These are phyloP conservation scores for Candida germanica DNA, from an alignment of 805 yeast species.

Conservation along the genomic window DNA sequence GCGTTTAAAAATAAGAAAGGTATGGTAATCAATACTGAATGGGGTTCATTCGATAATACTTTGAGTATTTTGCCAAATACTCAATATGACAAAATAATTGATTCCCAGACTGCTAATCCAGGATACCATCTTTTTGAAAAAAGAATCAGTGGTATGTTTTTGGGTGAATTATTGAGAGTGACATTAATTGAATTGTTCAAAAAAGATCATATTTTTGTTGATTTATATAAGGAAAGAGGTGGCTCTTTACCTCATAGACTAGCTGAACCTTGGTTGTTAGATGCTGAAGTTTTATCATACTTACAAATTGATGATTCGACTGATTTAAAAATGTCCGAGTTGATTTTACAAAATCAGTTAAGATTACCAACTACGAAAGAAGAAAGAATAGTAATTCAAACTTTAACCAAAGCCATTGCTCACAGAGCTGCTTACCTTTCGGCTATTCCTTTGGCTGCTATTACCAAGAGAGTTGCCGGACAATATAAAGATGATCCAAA, in stretches of 20 bases:
- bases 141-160: conserved; percentile 86
- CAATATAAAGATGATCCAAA: conserved; percentile 46
- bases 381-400: conserved; percentile 74
- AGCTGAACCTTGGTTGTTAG: conserved; percentile 72
- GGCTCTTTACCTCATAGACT: conserved; percentile 58
- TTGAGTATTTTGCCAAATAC: conserved; percentile 73
- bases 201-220: conserved; percentile 55
- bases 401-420: conserved; percentile 73
- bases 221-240: conserved; percentile 41
- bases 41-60: conserved; percentile 96
- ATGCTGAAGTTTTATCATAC: conserved; percentile 80
- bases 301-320: conserved; percentile 83
- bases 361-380: conserved; percentile 65
- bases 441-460: conserved; percentile 87
- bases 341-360: conserved; percentile 61
- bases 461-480: conserved; percentile 66
- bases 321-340: conserved; percentile 65
- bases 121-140: conserved; percentile 92
- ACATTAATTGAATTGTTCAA: conserved; percentile 65
- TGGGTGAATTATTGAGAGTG: conserved; percentile 85
- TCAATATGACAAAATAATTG: conserved; percentile 70
- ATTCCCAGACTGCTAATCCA: conserved; percentile 70
- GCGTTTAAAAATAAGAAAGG: conserved; percentile 30
- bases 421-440: conserved; percentile 86
- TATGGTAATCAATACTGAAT: conserved; percentile 93